A percentile compares a stretch with the other conserved stretches of the same genome.
Evolutionary conservation across 257 asterid species (phyloP).

Genomic region (Thymus mandschuricus): DNA sequence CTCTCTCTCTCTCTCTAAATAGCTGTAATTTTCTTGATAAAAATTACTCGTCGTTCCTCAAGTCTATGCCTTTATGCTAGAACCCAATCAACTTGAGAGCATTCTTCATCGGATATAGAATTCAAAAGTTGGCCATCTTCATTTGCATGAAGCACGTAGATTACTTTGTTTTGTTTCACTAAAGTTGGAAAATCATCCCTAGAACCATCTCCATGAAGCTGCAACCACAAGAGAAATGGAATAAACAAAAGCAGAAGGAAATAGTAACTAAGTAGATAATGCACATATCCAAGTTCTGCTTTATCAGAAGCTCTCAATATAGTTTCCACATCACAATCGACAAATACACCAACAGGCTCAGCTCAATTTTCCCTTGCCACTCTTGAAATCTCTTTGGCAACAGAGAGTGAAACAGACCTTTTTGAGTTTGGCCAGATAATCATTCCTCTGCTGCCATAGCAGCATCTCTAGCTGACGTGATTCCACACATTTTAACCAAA

Average conservation of each 20-base stretch:
- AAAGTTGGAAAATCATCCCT: conserved; percentile 64
- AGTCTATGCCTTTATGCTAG: conserved; percentile 90
- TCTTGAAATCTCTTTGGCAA: conserved; percentile 87
- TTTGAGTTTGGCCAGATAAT: conserved; percentile 94
- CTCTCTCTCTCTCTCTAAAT: too few species aligned
- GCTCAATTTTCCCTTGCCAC: conserved; percentile 76
- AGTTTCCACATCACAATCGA: conserved; percentile 79
- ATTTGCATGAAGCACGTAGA: conserved; percentile 85
- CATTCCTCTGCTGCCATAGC: conserved; percentile 94
- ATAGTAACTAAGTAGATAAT: conserved; percentile 16
- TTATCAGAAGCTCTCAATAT: conserved; percentile 67
- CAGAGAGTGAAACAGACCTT: conserved; percentile 69
- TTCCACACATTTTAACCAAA: conserved; percentile 91
- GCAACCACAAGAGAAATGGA: conserved; percentile 29
- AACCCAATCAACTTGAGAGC: conserved; percentile 83
- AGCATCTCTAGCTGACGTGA: conserved; percentile 86
- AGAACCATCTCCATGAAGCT: conserved; percentile 94
- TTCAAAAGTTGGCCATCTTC: conserved; percentile 76
- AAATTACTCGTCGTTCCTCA: too few species aligned
- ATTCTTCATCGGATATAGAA: conserved; percentile 67
- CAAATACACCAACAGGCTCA: conserved; percentile 92
- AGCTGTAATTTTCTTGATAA: too few species aligned
- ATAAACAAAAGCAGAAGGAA: conserved; percentile 23
- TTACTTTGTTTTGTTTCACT: conserved; percentile 55
- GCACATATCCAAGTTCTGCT: conserved; percentile 81